Evolutionary conservation across 768 basidiomycete species (phyloP), one percentile per base, ranked within the genome.

Genomic region (Suillus weaverae): DNA sequence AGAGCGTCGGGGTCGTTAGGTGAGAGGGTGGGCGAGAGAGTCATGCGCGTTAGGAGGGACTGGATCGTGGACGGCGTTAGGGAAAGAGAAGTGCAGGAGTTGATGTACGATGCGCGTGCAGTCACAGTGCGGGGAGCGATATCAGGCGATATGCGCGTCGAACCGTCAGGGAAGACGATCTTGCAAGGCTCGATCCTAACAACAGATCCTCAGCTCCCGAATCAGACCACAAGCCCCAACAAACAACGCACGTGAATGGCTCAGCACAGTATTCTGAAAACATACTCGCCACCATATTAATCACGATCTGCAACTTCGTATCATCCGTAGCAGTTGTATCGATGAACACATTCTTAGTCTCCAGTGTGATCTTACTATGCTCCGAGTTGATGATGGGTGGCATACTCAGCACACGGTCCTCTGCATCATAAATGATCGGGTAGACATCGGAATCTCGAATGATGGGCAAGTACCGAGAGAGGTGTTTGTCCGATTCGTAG

Each of bases 371-470:
- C 81, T 99, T 99, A 75, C 94, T 98, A 78, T 94, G 93, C 69
- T 97, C 91, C 4, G 95, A 96, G 78, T 97, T 97, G 79, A 97
- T 97, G 75, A 99, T 98, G 10, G 97, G 97, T 44, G 97, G 97
- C 90, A 99, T 96, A 22, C 94, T 96, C 35, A 97, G 83, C 2
- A 99, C 97, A 35, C 82, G 86, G 74, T 94, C 92, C 64, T 90
- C 82, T 11, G 86, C 83, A 76, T 99, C 97, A 78, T 99, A 99
- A 74, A 99, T 97, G 78, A 99, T 91, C 43, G 97, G 97, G 78
- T 98, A 99, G 53, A 97, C 94, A 10, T 96, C 94, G 16, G 94
- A 92, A 73, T 97, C 94, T 36, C 91, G 89, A 71, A 99, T 94
- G 77, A 99, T 97, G 64, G 83, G 93, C 36, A 99, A 85, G 79